Evolutionary conservation across 2,329 filamentous ascomycete genomes (phyloP).

Genomic region (Colletotrichum camelliae): DNA sequence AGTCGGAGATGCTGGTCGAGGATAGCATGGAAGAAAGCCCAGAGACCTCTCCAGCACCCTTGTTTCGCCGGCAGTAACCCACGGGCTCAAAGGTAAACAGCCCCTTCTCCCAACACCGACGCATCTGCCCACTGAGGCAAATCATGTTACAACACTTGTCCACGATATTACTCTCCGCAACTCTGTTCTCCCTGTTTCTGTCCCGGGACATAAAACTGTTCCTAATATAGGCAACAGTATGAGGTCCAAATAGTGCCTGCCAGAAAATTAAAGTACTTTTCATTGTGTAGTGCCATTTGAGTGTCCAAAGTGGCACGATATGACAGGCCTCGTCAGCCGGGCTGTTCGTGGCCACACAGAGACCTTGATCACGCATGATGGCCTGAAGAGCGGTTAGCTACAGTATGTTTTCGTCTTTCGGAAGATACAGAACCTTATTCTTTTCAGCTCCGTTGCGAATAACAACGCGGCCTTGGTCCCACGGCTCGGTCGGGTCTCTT

Average conservation of each 20-base stretch:
- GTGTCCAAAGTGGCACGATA: background rate
- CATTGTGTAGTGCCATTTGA: background rate
- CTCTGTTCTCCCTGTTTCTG: background rate
- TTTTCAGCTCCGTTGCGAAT: background rate
- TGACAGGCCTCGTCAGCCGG: background rate
- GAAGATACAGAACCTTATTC: background rate
- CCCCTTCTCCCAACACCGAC: background rate
- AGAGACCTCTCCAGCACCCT: background rate
- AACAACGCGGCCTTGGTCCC: background rate
- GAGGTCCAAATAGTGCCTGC: accelerated
- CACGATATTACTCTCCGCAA: accelerated
- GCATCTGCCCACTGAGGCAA: background rate
- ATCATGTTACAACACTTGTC: background rate
- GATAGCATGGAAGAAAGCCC: background rate
- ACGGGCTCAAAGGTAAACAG: background rate
- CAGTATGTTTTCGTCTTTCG: accelerated
- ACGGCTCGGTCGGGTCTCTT: background rate
- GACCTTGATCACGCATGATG: background rate
- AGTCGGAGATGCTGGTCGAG: background rate
- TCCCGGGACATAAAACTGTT: accelerated
- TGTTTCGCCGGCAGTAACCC: background rate
- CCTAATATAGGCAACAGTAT: background rate
- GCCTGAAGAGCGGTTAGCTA: background rate
- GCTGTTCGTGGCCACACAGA: background rate
- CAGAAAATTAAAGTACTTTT: background rate